Percentiles rank a stretch among this genome's conserved stretches.
Evolutionary conservation across 441 rosid genomes (phyloP).

Genomic region (Adansonia grandidieri): DNA sequence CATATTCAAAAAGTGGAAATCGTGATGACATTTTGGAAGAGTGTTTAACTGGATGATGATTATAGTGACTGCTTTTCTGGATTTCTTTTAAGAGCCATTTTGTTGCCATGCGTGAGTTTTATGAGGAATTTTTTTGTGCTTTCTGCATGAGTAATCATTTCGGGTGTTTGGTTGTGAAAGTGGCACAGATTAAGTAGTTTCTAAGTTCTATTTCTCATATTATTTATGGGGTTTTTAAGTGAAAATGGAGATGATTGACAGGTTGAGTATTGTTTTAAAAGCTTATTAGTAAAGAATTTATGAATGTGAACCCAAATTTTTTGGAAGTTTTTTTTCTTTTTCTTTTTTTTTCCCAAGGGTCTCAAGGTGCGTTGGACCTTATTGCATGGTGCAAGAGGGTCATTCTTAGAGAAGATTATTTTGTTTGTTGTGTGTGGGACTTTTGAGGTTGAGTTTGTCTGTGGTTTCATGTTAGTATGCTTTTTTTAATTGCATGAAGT

Average conservation of each 20-base stretch:
- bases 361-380: neutral
- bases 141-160: slow-evolving; percentile 5
- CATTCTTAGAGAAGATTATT: neutral
- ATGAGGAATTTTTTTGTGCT: neutral
- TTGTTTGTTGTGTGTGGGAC: neutral
- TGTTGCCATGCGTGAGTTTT: neutral
- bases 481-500: neutral
- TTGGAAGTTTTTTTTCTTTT: neutral
- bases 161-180: neutral
- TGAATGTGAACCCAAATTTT: neutral
- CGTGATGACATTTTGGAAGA: neutral
- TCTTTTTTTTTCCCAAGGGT: neutral
- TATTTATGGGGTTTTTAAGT: neutral
- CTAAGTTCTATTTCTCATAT: neutral
- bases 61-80: neutral
- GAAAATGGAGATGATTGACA: neutral
- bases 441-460: neutral
- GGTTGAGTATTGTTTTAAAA: neutral
- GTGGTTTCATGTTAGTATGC: neutral
- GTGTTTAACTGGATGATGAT: neutral
- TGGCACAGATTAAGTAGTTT: neutral
- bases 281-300: neutral
- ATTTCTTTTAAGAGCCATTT: neutral
- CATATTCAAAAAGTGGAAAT: neutral
- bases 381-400: neutral